Evolutionary conservation across 208 protist species (phyloP).

Genomic region (Trypanosoma cruzi): DNA sequence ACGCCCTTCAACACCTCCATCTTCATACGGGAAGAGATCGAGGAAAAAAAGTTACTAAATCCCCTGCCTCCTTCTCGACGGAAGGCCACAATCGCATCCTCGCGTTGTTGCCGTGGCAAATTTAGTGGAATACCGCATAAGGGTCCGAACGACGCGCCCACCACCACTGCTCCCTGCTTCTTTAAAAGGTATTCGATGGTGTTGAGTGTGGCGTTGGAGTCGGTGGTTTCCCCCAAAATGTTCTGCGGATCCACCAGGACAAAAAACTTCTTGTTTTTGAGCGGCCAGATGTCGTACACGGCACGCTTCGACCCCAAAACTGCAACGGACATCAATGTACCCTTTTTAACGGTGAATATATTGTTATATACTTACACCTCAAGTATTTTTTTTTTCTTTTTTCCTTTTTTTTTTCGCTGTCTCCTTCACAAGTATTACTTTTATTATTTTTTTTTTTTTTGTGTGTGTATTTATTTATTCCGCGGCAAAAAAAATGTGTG

Average conservation of each 20-base stretch:
- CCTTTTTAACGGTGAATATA: conserved; percentile 7
- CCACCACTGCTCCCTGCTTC: conserved; percentile 51
- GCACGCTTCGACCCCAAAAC: conserved; percentile 69
- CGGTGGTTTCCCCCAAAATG: conserved; percentile 45
- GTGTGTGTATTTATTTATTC: not conserved
- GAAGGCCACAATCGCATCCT: conserved; percentile 68
- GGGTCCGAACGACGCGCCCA: conserved; percentile 63
- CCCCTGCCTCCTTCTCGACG: conserved; percentile 55
- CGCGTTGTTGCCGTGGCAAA: conserved; percentile 41
- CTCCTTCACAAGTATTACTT: not conserved
- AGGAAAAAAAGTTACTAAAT: conserved; percentile 72
- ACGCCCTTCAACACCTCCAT: conserved; percentile 54
- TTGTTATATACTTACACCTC: not conserved
- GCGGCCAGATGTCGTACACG: conserved; percentile 71
- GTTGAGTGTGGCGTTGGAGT: conserved; percentile 55
- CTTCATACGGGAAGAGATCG: conserved; percentile 42
- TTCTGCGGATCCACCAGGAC: conserved; percentile 74
- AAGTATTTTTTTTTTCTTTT: conserved; percentile 6
- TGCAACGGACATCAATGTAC: conserved; percentile 43
- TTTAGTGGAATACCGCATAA: conserved; percentile 54
- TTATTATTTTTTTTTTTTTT: not conserved
- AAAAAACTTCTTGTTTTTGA: conserved; percentile 70
- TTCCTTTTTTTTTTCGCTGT: not conserved
- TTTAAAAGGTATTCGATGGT: conserved; percentile 66
- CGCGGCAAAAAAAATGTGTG: not conserved